These are phyloP conservation scores for Ophidiomyces ophidiicola DNA, from an alignment of 2,329 filamentous ascomycete genomes.

Conservation along the genomic window DNA sequence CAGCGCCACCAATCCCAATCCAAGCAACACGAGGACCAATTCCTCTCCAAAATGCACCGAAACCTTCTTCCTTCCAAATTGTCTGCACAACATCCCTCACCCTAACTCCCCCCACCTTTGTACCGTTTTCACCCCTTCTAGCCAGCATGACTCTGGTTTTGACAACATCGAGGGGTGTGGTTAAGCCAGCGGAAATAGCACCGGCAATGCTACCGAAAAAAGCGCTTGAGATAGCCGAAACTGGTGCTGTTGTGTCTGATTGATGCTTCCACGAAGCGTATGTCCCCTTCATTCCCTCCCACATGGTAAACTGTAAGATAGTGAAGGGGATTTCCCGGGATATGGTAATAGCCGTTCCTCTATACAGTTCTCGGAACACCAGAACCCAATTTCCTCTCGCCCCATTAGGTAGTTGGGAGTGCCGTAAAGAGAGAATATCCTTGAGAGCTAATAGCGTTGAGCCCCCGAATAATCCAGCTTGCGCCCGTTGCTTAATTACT, in stretches of 20 bases:
- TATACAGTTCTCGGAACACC: constrained; percentile 75
- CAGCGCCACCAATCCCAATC: constrained; percentile 88
- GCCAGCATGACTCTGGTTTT: constrained; percentile 96
- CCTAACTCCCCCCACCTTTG: constrained; percentile 23
- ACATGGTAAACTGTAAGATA: constrained; percentile 91
- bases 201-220: constrained; percentile 74
- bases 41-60: constrained; percentile 37
- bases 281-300: constrained; percentile 72
- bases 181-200: constrained; percentile 72
- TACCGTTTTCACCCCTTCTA: constrained; percentile 47
- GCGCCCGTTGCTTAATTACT: constrained; percentile 91
- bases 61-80: constrained; percentile 45
- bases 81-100: constrained; percentile 44
- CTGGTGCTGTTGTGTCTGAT: constrained; percentile 23
- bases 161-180: constrained; percentile 87
- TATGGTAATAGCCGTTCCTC: constrained; percentile 84
- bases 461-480: constrained; percentile 69
- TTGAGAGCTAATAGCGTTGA: constrained; percentile 54
- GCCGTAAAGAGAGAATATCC: constrained; percentile 51
- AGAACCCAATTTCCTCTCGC: constrained; percentile 32
- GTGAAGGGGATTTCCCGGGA: constrained; percentile 96
- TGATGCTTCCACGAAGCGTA: constrained; percentile 29
- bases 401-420: constrained; percentile 17
- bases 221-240: constrained; percentile 67
- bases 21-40: constrained; percentile 75